Evolutionary conservation across 179 eudicot genomes (phyloP).

Genomic region (Beta corolliflora): DNA sequence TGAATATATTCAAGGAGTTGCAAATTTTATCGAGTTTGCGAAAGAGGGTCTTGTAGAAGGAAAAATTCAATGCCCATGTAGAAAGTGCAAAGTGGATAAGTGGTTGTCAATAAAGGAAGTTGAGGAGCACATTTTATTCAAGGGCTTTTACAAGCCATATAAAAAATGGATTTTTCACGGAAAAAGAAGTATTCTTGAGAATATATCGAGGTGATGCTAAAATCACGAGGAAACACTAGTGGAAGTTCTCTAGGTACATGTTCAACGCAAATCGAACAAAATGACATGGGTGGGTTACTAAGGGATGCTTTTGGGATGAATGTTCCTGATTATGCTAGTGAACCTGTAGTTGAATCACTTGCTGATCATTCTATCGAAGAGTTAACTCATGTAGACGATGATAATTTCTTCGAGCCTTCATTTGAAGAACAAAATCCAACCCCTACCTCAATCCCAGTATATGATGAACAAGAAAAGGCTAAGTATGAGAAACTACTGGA

Average conservation of each 20-base stretch:
- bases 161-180: slow-evolving; percentile 9
- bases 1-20: not conserved
- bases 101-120: not conserved
- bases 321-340: not conserved
- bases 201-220: too few relatives aligned
- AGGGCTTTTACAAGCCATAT: not conserved
- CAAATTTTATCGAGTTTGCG: not conserved
- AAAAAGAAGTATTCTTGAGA: not conserved
- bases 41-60: not conserved
- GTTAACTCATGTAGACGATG: not conserved
- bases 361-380: too few relatives aligned
- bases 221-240: not conserved
- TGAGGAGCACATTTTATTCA: not conserved
- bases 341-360: too few relatives aligned
- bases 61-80: not conserved
- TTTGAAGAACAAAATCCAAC: too few relatives aligned
- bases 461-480: not conserved
- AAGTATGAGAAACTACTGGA: not conserved
- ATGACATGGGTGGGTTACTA: slow-evolving; percentile 12
- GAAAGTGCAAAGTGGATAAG: not conserved
- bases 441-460: too few relatives aligned
- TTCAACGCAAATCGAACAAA: too few relatives aligned
- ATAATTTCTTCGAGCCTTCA: not conserved
- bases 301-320: not conserved
- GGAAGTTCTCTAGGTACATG: too few relatives aligned